Conservation (phyloP, 2,329 filamentous ascomycete species). For the Phialophora macrospora region DNA sequence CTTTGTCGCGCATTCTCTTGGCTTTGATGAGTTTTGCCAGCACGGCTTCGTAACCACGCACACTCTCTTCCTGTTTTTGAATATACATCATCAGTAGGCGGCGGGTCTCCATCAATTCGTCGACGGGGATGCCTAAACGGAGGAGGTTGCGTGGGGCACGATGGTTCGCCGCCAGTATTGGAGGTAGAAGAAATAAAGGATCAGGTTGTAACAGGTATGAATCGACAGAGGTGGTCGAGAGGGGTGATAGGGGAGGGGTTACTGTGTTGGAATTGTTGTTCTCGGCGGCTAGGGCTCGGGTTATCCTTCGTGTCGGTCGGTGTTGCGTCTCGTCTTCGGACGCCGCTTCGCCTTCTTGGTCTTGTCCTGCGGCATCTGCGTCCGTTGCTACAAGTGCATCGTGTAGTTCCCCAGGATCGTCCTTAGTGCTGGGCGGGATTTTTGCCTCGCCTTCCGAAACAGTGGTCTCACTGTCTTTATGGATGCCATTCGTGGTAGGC, state of each 20-base stretch:
- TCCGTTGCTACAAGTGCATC: conserved; percentile 29
- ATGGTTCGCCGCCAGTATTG: conserved; percentile 57
- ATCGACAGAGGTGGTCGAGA: conserved; percentile 45
- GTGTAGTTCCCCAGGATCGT: conserved; percentile 11
- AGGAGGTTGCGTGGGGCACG: conserved; percentile 58
- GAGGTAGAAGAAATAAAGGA: conserved; percentile 63
- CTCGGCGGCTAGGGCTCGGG: conserved; percentile 50
- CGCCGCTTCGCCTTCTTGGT: conserved; percentile 19
- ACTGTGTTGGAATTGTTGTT: conserved; percentile 43
- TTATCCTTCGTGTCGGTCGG: conserved; percentile 53
- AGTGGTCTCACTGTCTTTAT: conserved; percentile 9
- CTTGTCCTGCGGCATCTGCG: conserved; percentile 28
- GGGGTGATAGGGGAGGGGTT: conserved; percentile 39
- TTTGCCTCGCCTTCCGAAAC: conserved; percentile 2
- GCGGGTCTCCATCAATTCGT: conserved; percentile 67
- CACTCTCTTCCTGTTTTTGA: conserved; percentile 69
- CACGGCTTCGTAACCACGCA: conserved; percentile 61
- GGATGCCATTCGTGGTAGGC: conserved; percentile 27
- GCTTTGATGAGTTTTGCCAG: conserved; percentile 62
- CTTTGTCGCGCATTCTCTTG: conserved; percentile 63
- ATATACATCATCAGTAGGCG: conserved; percentile 65
- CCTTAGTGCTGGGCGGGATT: background rate
- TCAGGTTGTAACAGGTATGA: conserved; percentile 53
- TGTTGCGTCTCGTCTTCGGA: conserved; percentile 41
- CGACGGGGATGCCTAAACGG: conserved; percentile 59